Conservation (phyloP, 2,329 filamentous ascomycete species). For the Claviceps purpurea region DNA sequence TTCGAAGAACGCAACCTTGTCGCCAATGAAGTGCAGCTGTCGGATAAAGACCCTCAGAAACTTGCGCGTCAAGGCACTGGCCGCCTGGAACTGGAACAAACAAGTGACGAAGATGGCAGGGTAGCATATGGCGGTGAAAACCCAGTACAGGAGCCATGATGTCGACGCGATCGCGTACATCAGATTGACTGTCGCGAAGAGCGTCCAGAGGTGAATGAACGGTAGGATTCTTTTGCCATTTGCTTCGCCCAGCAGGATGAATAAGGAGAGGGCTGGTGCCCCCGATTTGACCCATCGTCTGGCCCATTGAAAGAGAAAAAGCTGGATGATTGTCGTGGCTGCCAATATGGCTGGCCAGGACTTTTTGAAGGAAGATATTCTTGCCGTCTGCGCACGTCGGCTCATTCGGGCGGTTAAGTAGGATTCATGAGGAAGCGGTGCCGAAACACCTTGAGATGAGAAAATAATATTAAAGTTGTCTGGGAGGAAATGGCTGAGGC, state of each 20-base stretch:
- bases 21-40: constrained; percentile 5
- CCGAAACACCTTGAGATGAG: not conserved
- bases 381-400: not conserved
- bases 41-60: constrained; percentile 1
- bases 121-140: constrained; percentile 2
- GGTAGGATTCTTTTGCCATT: not conserved
- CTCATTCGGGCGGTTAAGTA: not conserved
- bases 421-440: not conserved
- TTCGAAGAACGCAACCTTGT: constrained; percentile 5
- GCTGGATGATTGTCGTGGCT: not conserved
- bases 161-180: constrained; percentile 4
- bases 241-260: constrained; percentile 3
- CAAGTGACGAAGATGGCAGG: constrained; percentile 3
- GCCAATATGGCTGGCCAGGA: constrained; percentile 2
- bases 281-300: constrained; percentile 3
- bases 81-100: not conserved
- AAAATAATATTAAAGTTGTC: not conserved
- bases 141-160: constrained; percentile 5
- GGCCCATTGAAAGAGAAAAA: constrained; percentile 1
- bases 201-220: constrained; percentile 2
- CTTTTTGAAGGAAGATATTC: not conserved
- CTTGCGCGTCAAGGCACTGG: not conserved
- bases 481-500: not conserved
- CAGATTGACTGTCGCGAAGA: constrained; percentile 4
- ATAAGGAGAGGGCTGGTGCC: not conserved